A percentile compares a stretch with the other conserved stretches of the same genome.
These are phyloP conservation scores for Mucor racemosus DNA, from an alignment of 371 early-diverging fungal species.

Conservation along the genomic window DNA sequence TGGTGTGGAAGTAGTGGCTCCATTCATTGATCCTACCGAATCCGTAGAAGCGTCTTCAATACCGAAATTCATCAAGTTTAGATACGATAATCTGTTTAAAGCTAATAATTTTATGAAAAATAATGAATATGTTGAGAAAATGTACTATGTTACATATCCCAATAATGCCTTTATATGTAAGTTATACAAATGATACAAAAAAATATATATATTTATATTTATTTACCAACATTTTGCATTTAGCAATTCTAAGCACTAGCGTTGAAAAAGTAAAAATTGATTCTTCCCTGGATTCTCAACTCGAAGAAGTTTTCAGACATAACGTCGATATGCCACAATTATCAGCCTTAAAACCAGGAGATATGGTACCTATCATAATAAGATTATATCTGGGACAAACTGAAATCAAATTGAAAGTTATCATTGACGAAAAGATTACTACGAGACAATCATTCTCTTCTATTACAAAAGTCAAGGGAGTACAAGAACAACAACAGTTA, in stretches of 20 bases:
- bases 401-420: constrained; percentile 13
- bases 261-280: background rate
- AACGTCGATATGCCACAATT: constrained; percentile 14
- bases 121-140: constrained; percentile 13
- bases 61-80: constrained; percentile 1
- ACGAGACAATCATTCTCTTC: background rate
- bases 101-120: background rate
- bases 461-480: background rate
- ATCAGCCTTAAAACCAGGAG: background rate
- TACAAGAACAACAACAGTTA: background rate
- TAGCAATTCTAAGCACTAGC: background rate
- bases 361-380: constrained; percentile 6
- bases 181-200: background rate
- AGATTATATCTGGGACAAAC: constrained; percentile 20
- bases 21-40: background rate
- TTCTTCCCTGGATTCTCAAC: constrained; percentile 4
- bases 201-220: background rate
- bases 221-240: background rate
- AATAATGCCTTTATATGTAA: constrained; percentile 18
- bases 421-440: background rate
- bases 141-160: constrained; percentile 12
- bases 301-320: background rate
- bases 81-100: background rate
- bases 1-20: constrained; percentile 12
- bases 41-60: background rate